Base-by-base conservation (phyloP, 2,329 filamentous ascomycete species). In the Fusarium brachygibbosum region DNA sequence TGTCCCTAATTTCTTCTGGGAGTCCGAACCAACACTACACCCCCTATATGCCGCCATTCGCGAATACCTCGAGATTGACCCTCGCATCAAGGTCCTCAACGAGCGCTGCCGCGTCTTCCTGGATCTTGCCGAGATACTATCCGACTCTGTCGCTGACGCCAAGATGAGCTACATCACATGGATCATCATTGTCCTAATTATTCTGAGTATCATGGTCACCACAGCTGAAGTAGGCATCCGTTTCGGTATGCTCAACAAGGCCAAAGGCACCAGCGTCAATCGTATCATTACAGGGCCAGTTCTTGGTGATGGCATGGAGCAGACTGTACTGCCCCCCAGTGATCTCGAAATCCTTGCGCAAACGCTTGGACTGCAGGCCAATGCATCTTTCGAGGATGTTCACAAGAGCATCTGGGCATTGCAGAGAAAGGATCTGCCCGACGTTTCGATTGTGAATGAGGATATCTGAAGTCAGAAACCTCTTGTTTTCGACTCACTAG, bases 1-100 rank as follows among this genome's bases (percentile, higher is more conserved):
- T 79, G 93, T 97, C 1, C 95, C 95, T 64, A 97, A 95, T 78
- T 98, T 98, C 86, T 97, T 98, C 86, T 99, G 96, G 96, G 94
- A 98, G 79, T 93, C 93, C 13, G 96, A 99, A 78, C 96, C 96
- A 19, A 98, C 93, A 0, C 86, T 99, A 0, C 93, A 98, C 78
- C 96, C 96, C 1, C 89, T 99, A 29, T 99, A 99, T 82, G 90
- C 89, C 62, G 96, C 94, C 63, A 93, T 98, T 51, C 93, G 96
- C 74, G 96, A 98, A 79, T 99, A 99, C 77, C 91, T 99, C 64
- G 96, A 99, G 77, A 98, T 99, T 79, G 95, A 97, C 76, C 93
- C 92, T 10, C 93, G 96, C 56, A 97, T 97, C 78, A 93, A 97
- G 79, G 94, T 98, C 25, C 90, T 99, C 69, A 99, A 99, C 80